phyloP scores from a whole-genome alignment of 176 grass and related monocot species.

The Juncus effusus region DNA sequence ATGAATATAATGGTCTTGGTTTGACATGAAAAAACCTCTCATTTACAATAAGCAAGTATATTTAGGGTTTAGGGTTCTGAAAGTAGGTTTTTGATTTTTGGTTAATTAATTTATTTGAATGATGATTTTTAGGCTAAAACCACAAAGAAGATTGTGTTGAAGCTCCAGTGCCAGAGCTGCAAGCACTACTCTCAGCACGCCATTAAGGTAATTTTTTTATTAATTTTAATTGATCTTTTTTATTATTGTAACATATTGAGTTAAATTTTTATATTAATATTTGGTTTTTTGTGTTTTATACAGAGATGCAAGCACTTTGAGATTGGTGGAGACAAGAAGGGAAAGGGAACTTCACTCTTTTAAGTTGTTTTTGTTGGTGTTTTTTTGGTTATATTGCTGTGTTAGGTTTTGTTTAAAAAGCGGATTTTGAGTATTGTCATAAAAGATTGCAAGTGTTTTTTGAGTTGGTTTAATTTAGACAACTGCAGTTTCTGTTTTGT shows the following conservation, averaged over 20 bases:
- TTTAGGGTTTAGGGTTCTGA: no score
- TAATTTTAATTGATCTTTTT: no score
- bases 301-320: conserved; percentile 99
- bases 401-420: conserved; percentile 4
- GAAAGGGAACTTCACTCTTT: conserved; percentile 95
- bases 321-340: conserved; percentile 96
- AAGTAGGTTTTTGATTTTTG: no score
- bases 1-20: no score
- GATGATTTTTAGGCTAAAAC: conserved; percentile 75
- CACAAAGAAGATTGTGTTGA: conserved; percentile 93
- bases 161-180: conserved; percentile 95
- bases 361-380: conserved; percentile 32
- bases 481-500: neutral
- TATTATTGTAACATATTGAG: no score
- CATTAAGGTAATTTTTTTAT: conserved; percentile 47
- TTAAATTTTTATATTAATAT: neutral
- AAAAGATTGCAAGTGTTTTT: conserved; percentile 4
- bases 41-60: no score
- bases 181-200: conserved; percentile 77
- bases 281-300: neutral
- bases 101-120: neutral
- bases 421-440: neutral
- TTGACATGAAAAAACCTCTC: no score
- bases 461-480: conserved; percentile 5
- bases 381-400: conserved; percentile 1